Percentiles rank a stretch among this genome's conserved stretches.
Conservation (phyloP, 495 filamentous ascomycete genomes). For the Penicillium angulare region DNA sequence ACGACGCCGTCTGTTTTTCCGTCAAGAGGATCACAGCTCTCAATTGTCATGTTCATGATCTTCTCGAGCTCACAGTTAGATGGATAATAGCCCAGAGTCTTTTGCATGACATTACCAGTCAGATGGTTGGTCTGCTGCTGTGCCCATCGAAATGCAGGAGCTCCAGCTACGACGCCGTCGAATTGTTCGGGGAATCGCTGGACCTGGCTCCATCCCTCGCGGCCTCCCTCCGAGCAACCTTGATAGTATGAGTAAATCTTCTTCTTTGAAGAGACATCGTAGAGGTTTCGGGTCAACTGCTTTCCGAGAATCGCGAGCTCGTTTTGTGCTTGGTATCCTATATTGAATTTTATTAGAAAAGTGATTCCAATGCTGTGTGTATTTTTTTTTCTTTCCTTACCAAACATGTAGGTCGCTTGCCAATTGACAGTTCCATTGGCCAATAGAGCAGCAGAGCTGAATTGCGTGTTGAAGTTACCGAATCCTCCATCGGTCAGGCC, state of each 20-base stretch:
- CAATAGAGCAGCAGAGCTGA: constrained; percentile 31
- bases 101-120: constrained; percentile 36
- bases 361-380: not conserved
- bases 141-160: constrained; percentile 48
- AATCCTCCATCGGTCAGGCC: constrained; percentile 48
- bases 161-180: constrained; percentile 46
- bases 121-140: constrained; percentile 47
- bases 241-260: constrained; percentile 55
- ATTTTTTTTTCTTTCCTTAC: constrained; percentile 3
- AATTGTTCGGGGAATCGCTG: constrained; percentile 46
- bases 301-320: constrained; percentile 29
- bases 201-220: constrained; percentile 50
- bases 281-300: constrained; percentile 23
- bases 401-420: constrained; percentile 43
- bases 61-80: constrained; percentile 44
- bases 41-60: constrained; percentile 43
- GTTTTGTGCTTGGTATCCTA: constrained; percentile 33
- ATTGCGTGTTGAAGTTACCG: constrained; percentile 36
- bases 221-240: constrained; percentile 52
- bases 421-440: constrained; percentile 44
- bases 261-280: constrained; percentile 15
- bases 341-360: not conserved
- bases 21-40: constrained; percentile 48
- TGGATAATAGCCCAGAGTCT: constrained; percentile 39
- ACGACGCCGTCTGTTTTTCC: constrained; percentile 50